These are phyloP conservation scores for Knoxdaviesia proteae DNA, from an alignment of 2,329 filamentous ascomycete species.

Conservation along the genomic window DNA sequence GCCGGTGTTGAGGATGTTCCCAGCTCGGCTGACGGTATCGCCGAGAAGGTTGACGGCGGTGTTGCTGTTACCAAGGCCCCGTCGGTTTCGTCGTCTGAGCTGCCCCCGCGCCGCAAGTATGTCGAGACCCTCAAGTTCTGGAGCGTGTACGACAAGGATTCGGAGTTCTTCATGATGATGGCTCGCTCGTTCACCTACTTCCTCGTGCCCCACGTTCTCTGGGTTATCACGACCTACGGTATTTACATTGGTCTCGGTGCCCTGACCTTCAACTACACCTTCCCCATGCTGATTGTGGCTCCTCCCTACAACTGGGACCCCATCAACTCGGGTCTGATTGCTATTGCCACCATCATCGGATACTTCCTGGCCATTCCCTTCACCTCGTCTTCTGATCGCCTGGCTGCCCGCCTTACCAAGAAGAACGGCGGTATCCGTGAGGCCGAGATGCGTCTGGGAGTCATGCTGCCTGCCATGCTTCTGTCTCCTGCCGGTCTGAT, in stretches of 20 bases:
- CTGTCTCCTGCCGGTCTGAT: constrained; percentile 19
- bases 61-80: constrained; percentile 1
- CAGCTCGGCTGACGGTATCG: constrained; percentile 6
- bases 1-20: constrained; percentile 1
- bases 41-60: not conserved
- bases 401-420: constrained; percentile 21
- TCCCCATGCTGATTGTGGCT: constrained; percentile 22
- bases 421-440: constrained; percentile 24
- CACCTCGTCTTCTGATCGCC: constrained; percentile 18
- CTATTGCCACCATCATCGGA: constrained; percentile 12
- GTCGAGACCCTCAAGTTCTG: constrained; percentile 20
- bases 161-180: constrained; percentile 23
- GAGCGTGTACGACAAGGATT: constrained; percentile 18
- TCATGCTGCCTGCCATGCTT: constrained; percentile 16
- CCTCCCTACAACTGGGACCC: constrained; percentile 24
- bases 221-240: constrained; percentile 21
- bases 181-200: constrained; percentile 24
- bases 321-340: constrained; percentile 22
- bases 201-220: constrained; percentile 24
- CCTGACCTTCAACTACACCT: constrained; percentile 26
- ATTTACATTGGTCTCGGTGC: constrained; percentile 17
- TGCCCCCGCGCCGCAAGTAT: constrained; percentile 19
- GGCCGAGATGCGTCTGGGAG: constrained; percentile 24
- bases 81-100: constrained; percentile 3
- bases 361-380: constrained; percentile 21